A percentile compares a stretch with the other conserved stretches of the same genome.
Conservation (phyloP, 768 basidiomycete species). For the Cystofilobasidium macerans region DNA sequence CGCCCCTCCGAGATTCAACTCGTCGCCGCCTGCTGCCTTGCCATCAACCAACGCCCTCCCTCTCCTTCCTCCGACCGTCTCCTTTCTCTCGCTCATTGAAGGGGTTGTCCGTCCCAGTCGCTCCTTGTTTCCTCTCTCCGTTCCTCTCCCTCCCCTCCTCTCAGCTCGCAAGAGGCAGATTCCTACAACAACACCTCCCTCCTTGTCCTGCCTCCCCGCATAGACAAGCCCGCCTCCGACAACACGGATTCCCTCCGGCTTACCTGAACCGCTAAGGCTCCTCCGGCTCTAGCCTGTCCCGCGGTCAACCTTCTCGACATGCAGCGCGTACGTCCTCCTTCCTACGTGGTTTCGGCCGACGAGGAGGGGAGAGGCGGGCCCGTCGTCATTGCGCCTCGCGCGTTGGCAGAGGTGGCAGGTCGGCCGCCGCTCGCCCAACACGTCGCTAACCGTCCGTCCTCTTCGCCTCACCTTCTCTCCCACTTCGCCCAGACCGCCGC, state of each 20-base stretch:
- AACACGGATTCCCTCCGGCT: neutral
- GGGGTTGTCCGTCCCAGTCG: neutral
- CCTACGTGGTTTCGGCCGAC: neutral
- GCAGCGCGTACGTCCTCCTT: neutral
- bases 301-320: neutral
- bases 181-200: neutral
- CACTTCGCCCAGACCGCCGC: constrained; percentile 24
- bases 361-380: neutral
- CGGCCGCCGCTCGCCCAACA: neutral
- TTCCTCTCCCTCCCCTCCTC: neutral
- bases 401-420: neutral
- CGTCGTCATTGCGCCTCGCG: neutral
- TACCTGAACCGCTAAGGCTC: neutral
- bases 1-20: no score
- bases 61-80: neutral
- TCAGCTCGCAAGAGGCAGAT: neutral
- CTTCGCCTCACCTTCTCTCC: neutral
- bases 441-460: neutral
- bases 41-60: neutral
- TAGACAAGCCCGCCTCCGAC: neutral
- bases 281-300: neutral
- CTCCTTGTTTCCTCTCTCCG: neutral
- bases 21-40: no score
- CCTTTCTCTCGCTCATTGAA: neutral
- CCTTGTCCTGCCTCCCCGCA: neutral